phyloP scores from a whole-genome alignment of 2,329 filamentous ascomycete species.

The Stylonectria norvegica region DNA sequence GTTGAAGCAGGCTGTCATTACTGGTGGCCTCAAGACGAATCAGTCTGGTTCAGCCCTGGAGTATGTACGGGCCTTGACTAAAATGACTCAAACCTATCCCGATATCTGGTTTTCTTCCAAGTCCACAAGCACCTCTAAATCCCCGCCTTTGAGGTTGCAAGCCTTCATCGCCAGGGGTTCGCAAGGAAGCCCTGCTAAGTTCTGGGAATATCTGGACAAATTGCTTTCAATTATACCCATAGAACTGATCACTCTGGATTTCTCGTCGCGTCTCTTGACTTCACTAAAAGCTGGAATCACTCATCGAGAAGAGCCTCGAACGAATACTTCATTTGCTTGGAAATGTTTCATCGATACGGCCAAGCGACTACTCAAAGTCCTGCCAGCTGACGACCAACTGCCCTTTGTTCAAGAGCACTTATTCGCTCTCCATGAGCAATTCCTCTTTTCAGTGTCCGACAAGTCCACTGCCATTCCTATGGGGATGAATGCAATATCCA shows the following conservation, averaged over 20 bases:
- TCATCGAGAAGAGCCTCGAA: slow-evolving; percentile 69
- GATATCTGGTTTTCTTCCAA: slow-evolving; percentile 67
- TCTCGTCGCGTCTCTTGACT: slow-evolving; percentile 58
- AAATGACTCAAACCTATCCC: slow-evolving; percentile 62
- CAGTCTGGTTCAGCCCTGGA: slow-evolving; percentile 74
- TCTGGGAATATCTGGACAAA: slow-evolving; percentile 66
- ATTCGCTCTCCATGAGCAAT: slow-evolving; percentile 54
- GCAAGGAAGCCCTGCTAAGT: slow-evolving; percentile 67
- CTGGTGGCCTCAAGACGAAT: slow-evolving; percentile 67
- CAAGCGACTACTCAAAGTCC: slow-evolving; percentile 48
- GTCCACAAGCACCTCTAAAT: slow-evolving; percentile 45
- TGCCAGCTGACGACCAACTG: slow-evolving; percentile 45
- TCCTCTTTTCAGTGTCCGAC: slow-evolving; percentile 45
- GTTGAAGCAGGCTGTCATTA: slow-evolving; percentile 61
- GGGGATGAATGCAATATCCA: slow-evolving; percentile 32
- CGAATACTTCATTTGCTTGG: slow-evolving; percentile 69
- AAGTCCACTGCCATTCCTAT: slow-evolving; percentile 33
- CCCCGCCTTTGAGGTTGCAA: slow-evolving; percentile 56
- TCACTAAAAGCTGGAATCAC: slow-evolving; percentile 69
- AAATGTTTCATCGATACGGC: slow-evolving; percentile 67
- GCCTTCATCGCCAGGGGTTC: slow-evolving; percentile 80
- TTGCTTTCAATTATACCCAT: slow-evolving; percentile 60
- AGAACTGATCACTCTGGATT: slow-evolving; percentile 42
- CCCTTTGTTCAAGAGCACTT: slow-evolving; percentile 48
- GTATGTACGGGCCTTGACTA: slow-evolving; percentile 63